Conservation (phyloP, 129 eudicot species). For the Arctium minus region DNA sequence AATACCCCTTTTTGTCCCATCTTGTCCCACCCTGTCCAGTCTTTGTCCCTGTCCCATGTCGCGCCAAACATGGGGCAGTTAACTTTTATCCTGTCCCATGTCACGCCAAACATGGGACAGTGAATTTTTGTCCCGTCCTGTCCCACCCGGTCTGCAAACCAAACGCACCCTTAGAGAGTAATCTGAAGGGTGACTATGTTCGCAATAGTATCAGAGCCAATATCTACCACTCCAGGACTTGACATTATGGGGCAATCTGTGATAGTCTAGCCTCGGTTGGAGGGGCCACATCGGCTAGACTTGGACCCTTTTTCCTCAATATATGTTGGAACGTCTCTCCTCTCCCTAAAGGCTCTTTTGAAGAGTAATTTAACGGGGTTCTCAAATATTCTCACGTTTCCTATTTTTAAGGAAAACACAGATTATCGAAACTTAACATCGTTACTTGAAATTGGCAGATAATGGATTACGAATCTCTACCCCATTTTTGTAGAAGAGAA, state of each 20-base stretch:
- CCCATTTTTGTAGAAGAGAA: conserved; percentile 81
- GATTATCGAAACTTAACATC: background rate
- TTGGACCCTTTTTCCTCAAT: background rate
- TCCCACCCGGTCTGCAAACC: too few relatives aligned
- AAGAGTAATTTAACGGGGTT: background rate
- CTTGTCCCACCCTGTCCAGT: too few relatives aligned
- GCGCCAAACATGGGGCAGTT: too few relatives aligned
- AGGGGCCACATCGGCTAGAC: background rate
- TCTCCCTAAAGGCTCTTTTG: background rate
- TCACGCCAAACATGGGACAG: too few relatives aligned
- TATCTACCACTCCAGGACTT: background rate
- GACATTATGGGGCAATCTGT: too few relatives aligned
- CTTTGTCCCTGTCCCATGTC: too few relatives aligned
- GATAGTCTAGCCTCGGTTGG: background rate
- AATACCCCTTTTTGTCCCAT: too few relatives aligned
- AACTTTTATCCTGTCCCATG: too few relatives aligned
- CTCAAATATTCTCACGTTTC: background rate
- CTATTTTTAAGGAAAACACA: background rate
- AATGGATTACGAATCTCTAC: conserved; percentile 91
- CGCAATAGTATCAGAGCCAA: background rate
- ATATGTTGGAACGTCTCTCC: background rate
- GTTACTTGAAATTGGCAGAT: conserved; percentile 50
- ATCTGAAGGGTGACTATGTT: too few relatives aligned
- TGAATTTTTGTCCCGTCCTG: too few relatives aligned
- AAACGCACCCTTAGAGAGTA: background rate